Conservation (phyloP, 2,329 filamentous ascomycete genomes). For the Phoma sp. region DNA sequence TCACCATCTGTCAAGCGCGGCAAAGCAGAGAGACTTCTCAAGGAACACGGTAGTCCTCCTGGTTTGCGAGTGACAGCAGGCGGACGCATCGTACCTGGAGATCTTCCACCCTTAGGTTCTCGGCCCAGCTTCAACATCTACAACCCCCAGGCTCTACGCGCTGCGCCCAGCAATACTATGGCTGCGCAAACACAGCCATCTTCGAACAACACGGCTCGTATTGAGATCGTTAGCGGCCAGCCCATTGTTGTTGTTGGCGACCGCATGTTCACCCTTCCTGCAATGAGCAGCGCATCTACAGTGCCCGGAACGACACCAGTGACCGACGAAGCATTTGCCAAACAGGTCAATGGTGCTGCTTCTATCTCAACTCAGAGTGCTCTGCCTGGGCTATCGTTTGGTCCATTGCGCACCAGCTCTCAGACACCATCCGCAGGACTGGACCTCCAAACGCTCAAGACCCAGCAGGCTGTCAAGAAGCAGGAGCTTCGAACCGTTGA, state of each 20-base stretch:
- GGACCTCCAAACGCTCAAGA: conserved; percentile 36
- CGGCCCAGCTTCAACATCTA: conserved; percentile 43
- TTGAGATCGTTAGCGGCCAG: conserved; percentile 43
- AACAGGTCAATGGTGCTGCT: conserved; percentile 20
- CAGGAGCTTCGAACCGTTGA: conserved; percentile 46
- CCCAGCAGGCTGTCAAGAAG: conserved; percentile 41
- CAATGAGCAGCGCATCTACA: conserved; percentile 28
- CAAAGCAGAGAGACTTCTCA: conserved; percentile 59
- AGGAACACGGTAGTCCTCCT: conserved; percentile 60
- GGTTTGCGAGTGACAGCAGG: conserved; percentile 61
- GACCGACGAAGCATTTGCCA: conserved; percentile 23
- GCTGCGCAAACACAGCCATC: conserved; percentile 32
- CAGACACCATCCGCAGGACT: conserved; percentile 33
- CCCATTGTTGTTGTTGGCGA: conserved; percentile 42
- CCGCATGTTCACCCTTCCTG: conserved; percentile 41
- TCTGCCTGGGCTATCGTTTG: conserved; percentile 19
- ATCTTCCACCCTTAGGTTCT: conserved; percentile 44
- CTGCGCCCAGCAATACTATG: conserved; percentile 33
- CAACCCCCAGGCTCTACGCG: conserved; percentile 34
- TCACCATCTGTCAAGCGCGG: conserved; percentile 59
- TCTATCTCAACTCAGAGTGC: conserved; percentile 19
- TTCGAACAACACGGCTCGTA: conserved; percentile 29
- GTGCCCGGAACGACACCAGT: conserved; percentile 18
- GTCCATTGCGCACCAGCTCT: conserved; percentile 25
- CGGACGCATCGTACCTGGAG: conserved; percentile 60